phyloP scores from a whole-genome alignment of 1,284 basidiomycete species.

The Heterobasidion annosum region DNA sequence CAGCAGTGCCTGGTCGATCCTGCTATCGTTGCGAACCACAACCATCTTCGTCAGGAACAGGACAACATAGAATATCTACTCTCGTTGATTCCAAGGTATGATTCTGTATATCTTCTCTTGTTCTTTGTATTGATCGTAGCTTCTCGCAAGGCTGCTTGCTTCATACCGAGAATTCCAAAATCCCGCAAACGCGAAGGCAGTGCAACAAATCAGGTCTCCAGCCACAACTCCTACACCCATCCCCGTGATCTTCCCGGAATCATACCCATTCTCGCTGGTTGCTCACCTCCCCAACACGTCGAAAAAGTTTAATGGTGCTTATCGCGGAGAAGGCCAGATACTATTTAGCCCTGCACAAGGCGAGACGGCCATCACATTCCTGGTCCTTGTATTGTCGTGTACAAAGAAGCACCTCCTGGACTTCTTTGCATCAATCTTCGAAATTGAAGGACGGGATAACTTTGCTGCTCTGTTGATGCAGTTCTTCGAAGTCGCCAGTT shows the following conservation, averaged over 20 bases:
- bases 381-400: constrained; percentile 76
- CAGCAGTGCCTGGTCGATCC: constrained; percentile 75
- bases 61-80: constrained; percentile 90
- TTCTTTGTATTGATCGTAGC: constrained; percentile 9
- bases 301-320: constrained; percentile 31
- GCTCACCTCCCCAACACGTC: constrained; percentile 51
- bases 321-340: constrained; percentile 30
- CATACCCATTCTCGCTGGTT: constrained; percentile 87
- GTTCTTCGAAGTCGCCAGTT: constrained; percentile 77
- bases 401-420: constrained; percentile 71
- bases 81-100: constrained; percentile 78
- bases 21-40: constrained; percentile 50
- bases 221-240: constrained; percentile 52
- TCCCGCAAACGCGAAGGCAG: constrained; percentile 53
- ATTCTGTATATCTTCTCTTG: not conserved
- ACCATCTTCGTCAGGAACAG: constrained; percentile 70
- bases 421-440: constrained; percentile 73
- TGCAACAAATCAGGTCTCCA: constrained; percentile 61
- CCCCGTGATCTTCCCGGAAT: constrained; percentile 87
- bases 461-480: constrained; percentile 65
- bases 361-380: constrained; percentile 81
- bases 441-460: constrained; percentile 82
- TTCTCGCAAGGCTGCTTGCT: constrained; percentile 56
- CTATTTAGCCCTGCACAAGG: constrained; percentile 77
- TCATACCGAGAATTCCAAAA: constrained; percentile 82